Percentiles rank a stretch among this genome's conserved stretches.
Conservation (phyloP, 2,329 filamentous ascomycete species). For the Delphinella strobiligena region DNA sequence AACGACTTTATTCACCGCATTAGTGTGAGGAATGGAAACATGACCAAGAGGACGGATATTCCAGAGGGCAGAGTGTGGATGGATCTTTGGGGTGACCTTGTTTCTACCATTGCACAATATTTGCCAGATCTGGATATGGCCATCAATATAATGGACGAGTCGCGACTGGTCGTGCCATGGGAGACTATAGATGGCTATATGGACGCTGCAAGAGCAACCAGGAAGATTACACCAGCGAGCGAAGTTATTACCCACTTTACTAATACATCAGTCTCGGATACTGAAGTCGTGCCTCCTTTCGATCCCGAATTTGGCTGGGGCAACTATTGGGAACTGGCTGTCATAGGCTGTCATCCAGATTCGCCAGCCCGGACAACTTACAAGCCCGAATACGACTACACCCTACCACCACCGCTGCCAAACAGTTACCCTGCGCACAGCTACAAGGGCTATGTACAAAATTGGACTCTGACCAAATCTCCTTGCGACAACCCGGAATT, state of each 20-base stretch:
- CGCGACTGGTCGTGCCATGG: conserved; percentile 34
- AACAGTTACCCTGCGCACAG: conserved; percentile 20
- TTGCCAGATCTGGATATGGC: conserved; percentile 37
- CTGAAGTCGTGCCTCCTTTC: conserved; percentile 17
- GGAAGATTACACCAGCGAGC: conserved; percentile 16
- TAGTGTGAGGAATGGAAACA: conserved; percentile 28
- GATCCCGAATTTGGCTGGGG: conserved; percentile 22
- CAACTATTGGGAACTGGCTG: conserved; percentile 31
- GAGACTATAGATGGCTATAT: conserved; percentile 31
- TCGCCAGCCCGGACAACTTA: conserved; percentile 24
- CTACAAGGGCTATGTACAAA: conserved; percentile 33
- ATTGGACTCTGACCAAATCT: conserved; percentile 34
- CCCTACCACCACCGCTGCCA: conserved; percentile 22
- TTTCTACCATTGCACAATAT: conserved; percentile 22
- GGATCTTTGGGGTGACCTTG: conserved; percentile 29
- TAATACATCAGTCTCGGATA: conserved; percentile 13
- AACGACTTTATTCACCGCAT: conserved; percentile 26
- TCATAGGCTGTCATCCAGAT: conserved; percentile 28
- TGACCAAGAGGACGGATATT: conserved; percentile 19
- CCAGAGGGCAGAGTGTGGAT: conserved; percentile 24
- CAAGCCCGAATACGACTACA: conserved; percentile 24
- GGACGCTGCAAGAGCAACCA: conserved; percentile 18
- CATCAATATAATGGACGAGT: conserved; percentile 39
- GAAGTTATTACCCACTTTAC: conserved; percentile 21
- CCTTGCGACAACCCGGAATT: conserved; percentile 34